These are phyloP conservation scores for Pulicaria dysenterica DNA, from an alignment of 129 eudicot species.

Conservation along the genomic window DNA sequence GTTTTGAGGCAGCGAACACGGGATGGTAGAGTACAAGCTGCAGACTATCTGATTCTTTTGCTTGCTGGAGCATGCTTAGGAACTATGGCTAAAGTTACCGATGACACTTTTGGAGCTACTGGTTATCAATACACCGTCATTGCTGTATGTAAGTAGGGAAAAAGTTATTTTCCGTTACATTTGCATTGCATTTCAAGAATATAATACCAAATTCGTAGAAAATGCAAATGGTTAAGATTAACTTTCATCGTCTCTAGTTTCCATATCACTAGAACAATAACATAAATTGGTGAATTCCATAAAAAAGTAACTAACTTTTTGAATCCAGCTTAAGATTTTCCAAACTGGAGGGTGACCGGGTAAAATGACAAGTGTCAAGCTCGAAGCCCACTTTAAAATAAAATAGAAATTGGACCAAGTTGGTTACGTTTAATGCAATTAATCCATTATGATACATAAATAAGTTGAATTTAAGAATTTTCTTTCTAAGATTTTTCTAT, in stretches of 20 bases:
- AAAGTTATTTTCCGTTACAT: background rate
- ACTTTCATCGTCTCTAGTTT: too few species aligned
- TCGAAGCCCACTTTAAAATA: background rate
- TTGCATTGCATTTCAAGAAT: background rate
- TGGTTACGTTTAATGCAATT: background rate
- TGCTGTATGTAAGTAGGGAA: constrained; percentile 82
- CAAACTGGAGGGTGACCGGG: background rate
- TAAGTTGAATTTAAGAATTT: background rate
- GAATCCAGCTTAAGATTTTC: background rate
- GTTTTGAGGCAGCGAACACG: constrained; percentile 69
- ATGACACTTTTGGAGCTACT: constrained; percentile 76
- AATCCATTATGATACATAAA: background rate
- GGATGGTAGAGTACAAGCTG: constrained; percentile 86
- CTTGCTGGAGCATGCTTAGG: constrained; percentile 98
- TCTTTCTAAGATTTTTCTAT: background rate
- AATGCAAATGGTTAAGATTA: background rate
- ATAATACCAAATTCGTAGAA: background rate
- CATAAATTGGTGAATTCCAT: too few species aligned
- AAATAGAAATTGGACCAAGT: background rate
- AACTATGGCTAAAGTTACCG: constrained; percentile 79
- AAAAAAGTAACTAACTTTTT: too few species aligned
- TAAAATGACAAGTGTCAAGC: background rate
- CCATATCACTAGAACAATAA: too few species aligned
- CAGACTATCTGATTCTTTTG: constrained; percentile 81
- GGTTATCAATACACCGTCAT: constrained; percentile 90